phyloP scores from a whole-genome alignment of 208 protist genomes.

The Trypanosoma avium region DNA sequence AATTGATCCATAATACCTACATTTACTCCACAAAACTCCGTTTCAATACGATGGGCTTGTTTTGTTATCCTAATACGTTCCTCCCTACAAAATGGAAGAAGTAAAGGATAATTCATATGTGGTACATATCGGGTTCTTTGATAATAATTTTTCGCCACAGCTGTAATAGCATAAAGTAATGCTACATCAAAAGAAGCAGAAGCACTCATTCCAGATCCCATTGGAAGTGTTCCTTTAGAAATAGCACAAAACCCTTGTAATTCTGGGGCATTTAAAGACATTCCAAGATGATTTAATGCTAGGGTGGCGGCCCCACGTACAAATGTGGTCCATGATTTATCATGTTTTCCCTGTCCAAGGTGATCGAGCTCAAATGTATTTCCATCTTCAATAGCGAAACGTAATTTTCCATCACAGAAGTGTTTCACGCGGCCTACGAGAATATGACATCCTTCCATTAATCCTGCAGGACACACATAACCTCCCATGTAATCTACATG shows the following conservation, averaged over 20 bases:
- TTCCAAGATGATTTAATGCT: slow-evolving; percentile 39
- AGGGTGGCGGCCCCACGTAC: slow-evolving; percentile 40
- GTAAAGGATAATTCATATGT: slow-evolving; percentile 25
- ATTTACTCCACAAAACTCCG: slow-evolving; percentile 71
- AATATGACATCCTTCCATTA: slow-evolving; percentile 55
- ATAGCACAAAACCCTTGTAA: slow-evolving; percentile 52
- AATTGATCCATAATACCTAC: slow-evolving; percentile 92
- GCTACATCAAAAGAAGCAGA: slow-evolving; percentile 66
- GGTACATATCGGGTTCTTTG: slow-evolving; percentile 11
- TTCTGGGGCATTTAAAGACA: slow-evolving; percentile 36
- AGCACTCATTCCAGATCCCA: slow-evolving; percentile 74
- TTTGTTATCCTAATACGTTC: slow-evolving; percentile 48
- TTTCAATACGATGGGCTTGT: slow-evolving; percentile 68
- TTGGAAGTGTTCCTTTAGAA: slow-evolving; percentile 60
- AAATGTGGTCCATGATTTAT: slow-evolving; percentile 58
- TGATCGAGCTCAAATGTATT: slow-evolving; percentile 36
- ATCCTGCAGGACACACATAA: slow-evolving; percentile 56
- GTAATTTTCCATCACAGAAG: slow-evolving; percentile 41
- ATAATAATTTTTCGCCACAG: slow-evolving; percentile 30
- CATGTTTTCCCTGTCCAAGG: slow-evolving; percentile 30
- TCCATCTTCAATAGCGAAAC: slow-evolving; percentile 41
- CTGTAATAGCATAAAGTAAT: slow-evolving; percentile 41
- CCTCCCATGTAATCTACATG: slow-evolving; percentile 85
- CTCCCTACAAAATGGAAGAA: slow-evolving; percentile 29
- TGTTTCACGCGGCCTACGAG: slow-evolving; percentile 42